Evolutionary conservation across 306 rosid genomes (phyloP).

Genomic region (Quercus rubra): DNA sequence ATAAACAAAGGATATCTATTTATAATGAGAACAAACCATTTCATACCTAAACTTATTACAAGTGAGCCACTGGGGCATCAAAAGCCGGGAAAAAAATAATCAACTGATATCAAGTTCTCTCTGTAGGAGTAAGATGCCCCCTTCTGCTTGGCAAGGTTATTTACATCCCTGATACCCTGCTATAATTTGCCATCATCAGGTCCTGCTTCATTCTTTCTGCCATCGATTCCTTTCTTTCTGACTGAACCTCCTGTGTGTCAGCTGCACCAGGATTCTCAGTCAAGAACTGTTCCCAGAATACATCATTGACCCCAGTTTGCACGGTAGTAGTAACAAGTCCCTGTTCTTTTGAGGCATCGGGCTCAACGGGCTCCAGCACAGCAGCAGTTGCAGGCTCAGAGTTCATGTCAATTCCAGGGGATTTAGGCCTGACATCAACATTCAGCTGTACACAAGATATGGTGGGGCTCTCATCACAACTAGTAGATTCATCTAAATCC

Average conservation of each 20-base stretch:
- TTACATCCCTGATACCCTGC: conserved; percentile 64
- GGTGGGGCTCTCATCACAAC: conserved; percentile 42
- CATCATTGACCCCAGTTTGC: conserved; percentile 55
- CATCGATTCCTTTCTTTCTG: conserved; percentile 53
- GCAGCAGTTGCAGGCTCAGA: conserved; percentile 43
- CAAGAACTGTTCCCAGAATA: conserved; percentile 84
- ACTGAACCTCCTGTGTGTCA: conserved; percentile 60
- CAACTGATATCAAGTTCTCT: conserved; percentile 35
- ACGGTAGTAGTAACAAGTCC: conserved; percentile 21
- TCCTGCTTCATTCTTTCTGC: conserved; percentile 47
- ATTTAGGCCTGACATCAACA: conserved; percentile 41
- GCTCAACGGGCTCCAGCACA: conserved; percentile 22
- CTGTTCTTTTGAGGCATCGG: conserved; percentile 35
- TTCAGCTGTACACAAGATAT: conserved; percentile 43
- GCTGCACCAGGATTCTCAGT: conserved; percentile 77
- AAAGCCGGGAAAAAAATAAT: conserved; percentile 28
- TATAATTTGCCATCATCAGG: conserved; percentile 45
- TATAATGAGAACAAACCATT: conserved; percentile 11
- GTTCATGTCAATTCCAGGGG: conserved; percentile 60
- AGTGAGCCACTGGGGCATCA: conserved; percentile 33
- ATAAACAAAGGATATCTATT: conserved; percentile 6
- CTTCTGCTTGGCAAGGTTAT: conserved; percentile 64
- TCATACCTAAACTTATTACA: conserved; percentile 48
- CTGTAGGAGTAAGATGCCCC: conserved; percentile 65
- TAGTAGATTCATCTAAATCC: conserved; percentile 54